phyloP scores from a whole-genome alignment of 495 filamentous ascomycete species.

The Achaetomiella virescens region DNA sequence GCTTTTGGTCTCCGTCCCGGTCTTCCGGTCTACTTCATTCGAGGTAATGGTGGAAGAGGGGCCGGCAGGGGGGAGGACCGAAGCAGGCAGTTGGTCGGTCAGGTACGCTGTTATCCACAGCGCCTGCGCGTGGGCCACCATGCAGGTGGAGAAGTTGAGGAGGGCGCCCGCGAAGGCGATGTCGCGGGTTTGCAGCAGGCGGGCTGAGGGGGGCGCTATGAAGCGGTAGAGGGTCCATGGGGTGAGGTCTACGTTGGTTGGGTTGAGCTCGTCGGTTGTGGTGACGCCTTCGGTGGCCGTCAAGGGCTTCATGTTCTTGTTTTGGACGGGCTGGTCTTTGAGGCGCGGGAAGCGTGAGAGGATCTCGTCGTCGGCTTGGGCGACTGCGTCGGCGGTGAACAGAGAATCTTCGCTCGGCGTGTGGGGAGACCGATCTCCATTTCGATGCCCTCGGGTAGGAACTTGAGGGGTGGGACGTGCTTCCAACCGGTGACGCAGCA shows the following conservation, averaged over 20 bases:
- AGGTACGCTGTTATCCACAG: slow-evolving; percentile 67
- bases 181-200: slow-evolving; percentile 47
- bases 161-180: slow-evolving; percentile 63
- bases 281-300: slow-evolving; percentile 32
- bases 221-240: slow-evolving; percentile 57
- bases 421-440: slow-evolving; percentile 42
- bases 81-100: slow-evolving; percentile 30
- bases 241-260: slow-evolving; percentile 29
- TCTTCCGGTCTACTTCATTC: not conserved
- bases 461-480: slow-evolving; percentile 55
- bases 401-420: slow-evolving; percentile 16
- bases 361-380: slow-evolving; percentile 59
- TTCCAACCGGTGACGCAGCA: slow-evolving; percentile 67
- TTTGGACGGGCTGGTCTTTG: slow-evolving; percentile 37
- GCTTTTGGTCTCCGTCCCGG: slow-evolving; percentile 11
- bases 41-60: not conserved
- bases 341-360: slow-evolving; percentile 60
- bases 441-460: slow-evolving; percentile 52
- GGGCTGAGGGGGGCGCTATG: slow-evolving; percentile 56
- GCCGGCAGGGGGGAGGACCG: slow-evolving; percentile 14
- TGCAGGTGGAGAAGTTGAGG: slow-evolving; percentile 55
- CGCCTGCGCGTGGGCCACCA: slow-evolving; percentile 60
- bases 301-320: slow-evolving; percentile 40
- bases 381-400: slow-evolving; percentile 24
- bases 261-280: slow-evolving; percentile 29